Conservation (phyloP, 2,329 filamentous ascomycete species). For the Sporothrix euskadiensis region DNA sequence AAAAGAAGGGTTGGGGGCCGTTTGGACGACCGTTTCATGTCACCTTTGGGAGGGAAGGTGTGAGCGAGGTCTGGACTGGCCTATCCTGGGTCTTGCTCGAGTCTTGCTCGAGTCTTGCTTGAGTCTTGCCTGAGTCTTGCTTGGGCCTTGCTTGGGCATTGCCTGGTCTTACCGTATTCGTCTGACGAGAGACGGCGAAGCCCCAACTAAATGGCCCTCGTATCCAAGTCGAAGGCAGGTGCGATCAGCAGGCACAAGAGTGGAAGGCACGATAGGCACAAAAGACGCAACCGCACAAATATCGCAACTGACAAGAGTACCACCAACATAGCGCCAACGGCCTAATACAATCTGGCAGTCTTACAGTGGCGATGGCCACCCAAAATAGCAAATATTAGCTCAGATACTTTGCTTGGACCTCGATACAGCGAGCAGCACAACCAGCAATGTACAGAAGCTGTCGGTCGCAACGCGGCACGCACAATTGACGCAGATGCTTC, state of each 20-base stretch:
- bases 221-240: background rate
- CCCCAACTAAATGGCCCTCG: background rate
- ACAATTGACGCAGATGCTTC: conserved; percentile 18
- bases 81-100: too few relatives aligned
- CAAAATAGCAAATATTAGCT: background rate
- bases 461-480: conserved; percentile 16
- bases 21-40: conserved; percentile 10
- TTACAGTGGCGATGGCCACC: background rate
- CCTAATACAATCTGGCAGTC: background rate
- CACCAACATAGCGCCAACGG: background rate
- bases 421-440: background rate
- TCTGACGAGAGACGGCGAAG: background rate
- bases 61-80: background rate
- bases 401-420: background rate
- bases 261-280: background rate
- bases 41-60: background rate
- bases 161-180: conserved; percentile 1
- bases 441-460: background rate
- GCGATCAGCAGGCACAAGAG: background rate
- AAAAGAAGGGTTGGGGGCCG: background rate
- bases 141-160: too few relatives aligned
- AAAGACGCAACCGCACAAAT: background rate
- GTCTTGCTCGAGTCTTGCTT: too few relatives aligned
- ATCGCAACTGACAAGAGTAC: background rate
- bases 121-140: too few relatives aligned